Conservation (phyloP, 208 protist species). For the Balamuthia mandrillaris region DNA sequence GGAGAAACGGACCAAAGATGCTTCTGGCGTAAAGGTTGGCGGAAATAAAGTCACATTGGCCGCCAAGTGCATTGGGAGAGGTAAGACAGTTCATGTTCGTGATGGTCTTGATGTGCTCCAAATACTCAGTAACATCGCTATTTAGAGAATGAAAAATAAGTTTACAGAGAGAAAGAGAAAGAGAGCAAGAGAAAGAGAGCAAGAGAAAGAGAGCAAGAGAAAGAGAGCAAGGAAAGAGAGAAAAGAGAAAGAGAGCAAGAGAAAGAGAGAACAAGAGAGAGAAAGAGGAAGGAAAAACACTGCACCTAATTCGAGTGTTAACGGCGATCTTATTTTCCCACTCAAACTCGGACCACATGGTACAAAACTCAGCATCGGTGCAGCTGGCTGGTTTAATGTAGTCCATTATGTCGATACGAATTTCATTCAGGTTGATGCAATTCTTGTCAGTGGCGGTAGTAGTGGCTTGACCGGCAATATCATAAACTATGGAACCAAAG, state of each 20-base stretch:
- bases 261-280: not conserved
- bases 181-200: not conserved
- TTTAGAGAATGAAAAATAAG: constrained; percentile 24
- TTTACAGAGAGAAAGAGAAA: not conserved
- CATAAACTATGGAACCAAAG: constrained; percentile 95
- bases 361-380: constrained; percentile 84
- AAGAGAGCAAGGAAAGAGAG: not conserved
- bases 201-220: not conserved
- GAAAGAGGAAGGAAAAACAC: constrained; percentile 33
- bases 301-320: constrained; percentile 76
- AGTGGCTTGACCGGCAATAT: constrained; percentile 67
- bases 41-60: constrained; percentile 88
- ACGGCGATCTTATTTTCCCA: constrained; percentile 97
- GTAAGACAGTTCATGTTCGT: constrained; percentile 93
- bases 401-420: constrained; percentile 98
- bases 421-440: constrained; percentile 92
- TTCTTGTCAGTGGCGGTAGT: constrained; percentile 64
- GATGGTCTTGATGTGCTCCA: constrained; percentile 82
- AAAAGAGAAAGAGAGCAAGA: not conserved
- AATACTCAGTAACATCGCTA: constrained; percentile 78
- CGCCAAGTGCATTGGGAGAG: constrained; percentile 64
- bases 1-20: constrained; percentile 80
- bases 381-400: constrained; percentile 91
- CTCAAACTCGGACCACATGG: constrained; percentile 96
- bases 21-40: constrained; percentile 94